These are phyloP conservation scores for Aspergillus carbonarius DNA, from an alignment of 2,329 filamentous ascomycete genomes.

Conservation along the genomic window DNA sequence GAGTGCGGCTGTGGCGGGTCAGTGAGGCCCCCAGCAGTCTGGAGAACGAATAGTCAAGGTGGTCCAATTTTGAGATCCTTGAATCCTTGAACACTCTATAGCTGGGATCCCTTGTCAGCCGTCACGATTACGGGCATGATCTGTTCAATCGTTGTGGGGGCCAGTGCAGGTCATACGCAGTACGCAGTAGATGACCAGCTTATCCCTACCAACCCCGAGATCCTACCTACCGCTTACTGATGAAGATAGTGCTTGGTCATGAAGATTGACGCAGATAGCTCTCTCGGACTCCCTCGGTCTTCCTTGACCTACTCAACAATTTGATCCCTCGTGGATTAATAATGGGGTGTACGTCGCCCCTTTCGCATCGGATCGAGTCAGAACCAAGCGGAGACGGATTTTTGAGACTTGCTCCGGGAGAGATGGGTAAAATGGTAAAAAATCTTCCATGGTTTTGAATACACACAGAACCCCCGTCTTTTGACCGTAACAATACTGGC, in stretches of 20 bases:
- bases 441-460: neutral
- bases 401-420: neutral
- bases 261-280: neutral
- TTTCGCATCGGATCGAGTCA: neutral
- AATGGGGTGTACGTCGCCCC: neutral
- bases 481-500: neutral
- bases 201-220: neutral
- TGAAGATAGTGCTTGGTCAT: neutral
- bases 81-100: slow-evolving; percentile 4
- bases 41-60: neutral
- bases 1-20: slow-evolving; percentile 17
- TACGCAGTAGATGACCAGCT: neutral
- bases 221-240: neutral
- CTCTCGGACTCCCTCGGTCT: neutral
- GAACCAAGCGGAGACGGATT: neutral
- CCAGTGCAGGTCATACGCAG: neutral
- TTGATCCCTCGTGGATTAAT: too few relatives aligned
- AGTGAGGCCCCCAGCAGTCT: neutral
- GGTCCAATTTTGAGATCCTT: slow-evolving; percentile 6
- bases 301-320: neutral
- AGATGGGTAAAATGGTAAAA: too few relatives aligned
- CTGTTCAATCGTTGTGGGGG: neutral
- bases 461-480: neutral
- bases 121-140: neutral
- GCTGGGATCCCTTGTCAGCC: slow-evolving; percentile 3